Conservation (phyloP, 768 basidiomycete genomes). For the Xanthoconium stramineum region DNA sequence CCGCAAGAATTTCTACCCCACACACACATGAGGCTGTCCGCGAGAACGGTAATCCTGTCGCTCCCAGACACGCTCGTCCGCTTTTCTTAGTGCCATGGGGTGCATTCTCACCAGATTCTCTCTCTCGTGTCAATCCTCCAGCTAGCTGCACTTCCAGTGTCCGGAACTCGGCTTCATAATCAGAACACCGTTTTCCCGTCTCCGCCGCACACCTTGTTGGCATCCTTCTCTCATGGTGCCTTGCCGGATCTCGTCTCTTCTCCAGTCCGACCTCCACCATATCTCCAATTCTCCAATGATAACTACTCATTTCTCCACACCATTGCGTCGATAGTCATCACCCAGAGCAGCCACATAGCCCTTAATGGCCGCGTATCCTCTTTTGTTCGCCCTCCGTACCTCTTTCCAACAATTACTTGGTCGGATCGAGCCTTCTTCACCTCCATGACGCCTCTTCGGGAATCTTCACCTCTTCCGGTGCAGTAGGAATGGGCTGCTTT, state of each 20-base stretch:
- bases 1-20: constrained; percentile 24
- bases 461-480: constrained; percentile 1
- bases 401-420: constrained; percentile 3
- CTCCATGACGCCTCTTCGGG: constrained; percentile 5
- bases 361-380: background rate
- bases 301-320: background rate
- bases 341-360: background rate
- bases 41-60: background rate
- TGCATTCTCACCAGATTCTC: background rate
- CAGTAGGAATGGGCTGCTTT: background rate
- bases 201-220: background rate
- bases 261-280: constrained; percentile 1
- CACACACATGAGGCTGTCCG: constrained; percentile 20
- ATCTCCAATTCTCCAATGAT: constrained; percentile 1
- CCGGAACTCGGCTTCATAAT: constrained; percentile 5
- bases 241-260: constrained; percentile 7
- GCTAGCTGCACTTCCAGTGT: background rate
- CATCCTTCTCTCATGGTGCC: background rate
- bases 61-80: background rate
- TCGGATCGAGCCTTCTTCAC: constrained; percentile 4
- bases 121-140: background rate
- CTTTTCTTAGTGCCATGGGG: background rate
- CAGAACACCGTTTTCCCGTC: constrained; percentile 3
- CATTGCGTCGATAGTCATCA: background rate
- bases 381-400: background rate